phyloP scores from a whole-genome alignment of 208 protist genomes.

The Naegleria lovaniensis region DNA sequence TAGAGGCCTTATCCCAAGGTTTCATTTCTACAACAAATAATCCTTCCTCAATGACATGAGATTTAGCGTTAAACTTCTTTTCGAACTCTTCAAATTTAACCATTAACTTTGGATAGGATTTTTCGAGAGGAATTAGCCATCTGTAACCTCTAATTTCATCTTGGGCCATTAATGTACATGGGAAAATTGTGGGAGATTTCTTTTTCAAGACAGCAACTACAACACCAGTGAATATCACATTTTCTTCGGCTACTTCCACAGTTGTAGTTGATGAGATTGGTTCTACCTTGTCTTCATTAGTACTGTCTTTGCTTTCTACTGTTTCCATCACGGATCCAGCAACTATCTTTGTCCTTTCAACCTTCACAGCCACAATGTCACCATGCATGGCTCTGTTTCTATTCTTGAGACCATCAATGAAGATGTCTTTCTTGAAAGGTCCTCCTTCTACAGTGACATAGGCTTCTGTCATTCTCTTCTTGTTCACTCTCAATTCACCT shows the following conservation, averaged over 20 bases:
- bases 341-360: background rate
- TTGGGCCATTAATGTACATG: background rate
- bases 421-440: background rate
- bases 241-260: background rate
- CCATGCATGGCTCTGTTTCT: conserved; percentile 19
- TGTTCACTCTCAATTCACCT: background rate
- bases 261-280: background rate
- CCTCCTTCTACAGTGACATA: background rate
- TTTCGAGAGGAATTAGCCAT: conserved; percentile 7
- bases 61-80: background rate
- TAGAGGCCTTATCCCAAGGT: background rate
- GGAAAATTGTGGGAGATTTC: background rate
- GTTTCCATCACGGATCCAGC: background rate
- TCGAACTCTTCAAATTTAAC: background rate
- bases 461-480: background rate
- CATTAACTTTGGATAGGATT: conserved; percentile 23
- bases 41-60: background rate
- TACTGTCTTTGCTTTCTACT: background rate
- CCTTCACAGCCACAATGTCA: background rate
- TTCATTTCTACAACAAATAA: background rate
- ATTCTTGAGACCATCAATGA: background rate
- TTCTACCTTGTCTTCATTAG: background rate
- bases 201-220: background rate
- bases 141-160: background rate
- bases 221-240: background rate